Base-by-base conservation (phyloP, 2,329 filamentous ascomycete genomes). In the Diaporthe vexans region DNA sequence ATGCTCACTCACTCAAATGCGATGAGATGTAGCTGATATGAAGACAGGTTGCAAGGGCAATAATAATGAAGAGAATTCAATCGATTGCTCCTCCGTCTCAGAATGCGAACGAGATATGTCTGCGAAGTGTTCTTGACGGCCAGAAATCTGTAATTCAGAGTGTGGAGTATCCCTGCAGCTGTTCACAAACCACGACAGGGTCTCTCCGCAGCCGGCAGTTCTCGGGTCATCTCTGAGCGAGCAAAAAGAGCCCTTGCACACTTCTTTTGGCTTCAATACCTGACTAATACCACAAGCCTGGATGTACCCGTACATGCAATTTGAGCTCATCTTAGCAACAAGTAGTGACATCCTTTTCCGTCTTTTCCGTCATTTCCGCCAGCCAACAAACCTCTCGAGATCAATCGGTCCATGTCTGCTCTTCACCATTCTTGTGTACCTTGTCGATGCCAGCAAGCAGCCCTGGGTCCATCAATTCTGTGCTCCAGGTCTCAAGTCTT, bases 141-240 rank as follows among this genome's bases (percentile, higher is more conserved):
- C 63, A 54, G 63, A 54, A 68, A 40, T 26, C 63, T 51, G 54
- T 29, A 37, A 54, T 68, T 29, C 33, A 21, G 19, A 59, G n/a
- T 61, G 72, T 70, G 72, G 72, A 54, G 72, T 54, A 70, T 52
- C 72, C 63, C 43, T 72, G 58, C 58, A 15, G 35, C 15, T 48
- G 37, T 48, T 46, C 56, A 35, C 19, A 46, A 35, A 40, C 40
- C 33, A 29, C 26, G 21, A 40, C 52, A 48, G 54, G 54, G 68
- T 1, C 40, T 54, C 54, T 58, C 54, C 43, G 33, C 37, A 26
- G 58, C 56, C 40, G 54, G 63, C 33, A 58, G 17, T 26, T 26
- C 57, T 73, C 72, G 72, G 72, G 52, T 26, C 33, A 73, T 54
- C 13, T 73, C 29, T 40, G 19, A 54, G 51, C 72, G 72, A 73